Conservation (phyloP, 306 rosid genomes). For the Ormosia emarginata region DNA sequence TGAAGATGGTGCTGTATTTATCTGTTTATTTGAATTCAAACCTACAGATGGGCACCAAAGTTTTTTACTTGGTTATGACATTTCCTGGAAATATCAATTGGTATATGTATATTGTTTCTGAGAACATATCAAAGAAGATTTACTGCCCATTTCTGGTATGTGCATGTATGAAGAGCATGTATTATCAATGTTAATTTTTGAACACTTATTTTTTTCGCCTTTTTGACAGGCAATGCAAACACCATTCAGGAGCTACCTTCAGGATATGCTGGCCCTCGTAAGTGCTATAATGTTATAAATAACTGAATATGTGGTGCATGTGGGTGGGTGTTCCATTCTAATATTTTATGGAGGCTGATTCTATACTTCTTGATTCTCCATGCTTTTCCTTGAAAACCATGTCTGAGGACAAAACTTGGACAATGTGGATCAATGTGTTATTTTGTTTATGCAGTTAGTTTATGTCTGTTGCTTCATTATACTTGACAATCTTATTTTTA, state of each 20-base stretch:
- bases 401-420: not conserved
- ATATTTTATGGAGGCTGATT: not conserved
- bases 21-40: not conserved
- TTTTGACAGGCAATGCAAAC: conserved; percentile 82
- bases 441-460: not conserved
- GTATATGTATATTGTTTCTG: not conserved
- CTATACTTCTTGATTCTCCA: not conserved
- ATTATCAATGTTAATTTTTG: not conserved
- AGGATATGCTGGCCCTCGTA: conserved; percentile 82
- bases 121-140: not conserved
- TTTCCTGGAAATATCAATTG: not conserved
- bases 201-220: not conserved
- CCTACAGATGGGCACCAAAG: not conserved
- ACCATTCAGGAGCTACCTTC: conserved; percentile 92
- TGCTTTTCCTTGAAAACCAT: not conserved
- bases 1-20: not conserved
- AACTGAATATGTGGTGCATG: not conserved
- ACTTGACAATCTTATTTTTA: not conserved
- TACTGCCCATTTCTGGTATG: not conserved
- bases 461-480: not conserved
- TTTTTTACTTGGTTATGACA: not conserved
- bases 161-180: not conserved
- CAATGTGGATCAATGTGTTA: no score
- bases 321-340: not conserved
- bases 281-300: conserved; percentile 21